Evolutionary conservation across 768 basidiomycete genomes (phyloP).

Genomic region (Brasilioporus rufonigricans): DNA sequence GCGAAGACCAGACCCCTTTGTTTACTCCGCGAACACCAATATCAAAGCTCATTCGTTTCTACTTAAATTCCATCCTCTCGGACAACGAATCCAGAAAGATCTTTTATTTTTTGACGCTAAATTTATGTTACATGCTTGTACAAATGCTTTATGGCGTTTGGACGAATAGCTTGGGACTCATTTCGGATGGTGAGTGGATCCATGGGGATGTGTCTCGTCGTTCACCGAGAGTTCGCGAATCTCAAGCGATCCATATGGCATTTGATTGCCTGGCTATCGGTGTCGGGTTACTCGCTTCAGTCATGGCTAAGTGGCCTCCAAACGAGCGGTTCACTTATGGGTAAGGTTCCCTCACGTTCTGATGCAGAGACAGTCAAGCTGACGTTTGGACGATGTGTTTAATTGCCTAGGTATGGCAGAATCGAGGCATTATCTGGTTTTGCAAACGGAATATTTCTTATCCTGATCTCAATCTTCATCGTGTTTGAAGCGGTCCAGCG

Average conservation of each 20-base stretch:
- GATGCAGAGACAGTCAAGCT: neutral
- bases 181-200: constrained; percentile 82
- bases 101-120: constrained; percentile 94
- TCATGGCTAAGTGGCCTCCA: constrained; percentile 97
- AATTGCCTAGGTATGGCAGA: constrained; percentile 72
- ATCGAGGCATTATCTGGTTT: constrained; percentile 98
- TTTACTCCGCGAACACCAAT: constrained; percentile 49
- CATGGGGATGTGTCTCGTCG: neutral
- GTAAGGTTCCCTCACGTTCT: constrained; percentile 38
- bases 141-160: constrained; percentile 97
- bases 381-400: neutral
- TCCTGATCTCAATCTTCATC: constrained; percentile 95
- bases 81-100: constrained; percentile 94
- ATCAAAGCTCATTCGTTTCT: constrained; percentile 56
- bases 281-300: constrained; percentile 91
- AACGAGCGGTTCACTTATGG: constrained; percentile 96
- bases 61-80: constrained; percentile 86
- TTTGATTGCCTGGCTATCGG: constrained; percentile 98
- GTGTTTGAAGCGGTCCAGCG: constrained; percentile 97
- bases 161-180: constrained; percentile 95
- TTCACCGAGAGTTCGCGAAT: constrained; percentile 1
- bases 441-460: constrained; percentile 93
- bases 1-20: constrained; percentile 41
- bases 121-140: constrained; percentile 93
- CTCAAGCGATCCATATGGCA: constrained; percentile 97